Percentiles rank a stretch among this genome's conserved stretches.
These are phyloP conservation scores for Candida germanica DNA, from an alignment of 805 yeast species.

Conservation along the genomic window DNA sequence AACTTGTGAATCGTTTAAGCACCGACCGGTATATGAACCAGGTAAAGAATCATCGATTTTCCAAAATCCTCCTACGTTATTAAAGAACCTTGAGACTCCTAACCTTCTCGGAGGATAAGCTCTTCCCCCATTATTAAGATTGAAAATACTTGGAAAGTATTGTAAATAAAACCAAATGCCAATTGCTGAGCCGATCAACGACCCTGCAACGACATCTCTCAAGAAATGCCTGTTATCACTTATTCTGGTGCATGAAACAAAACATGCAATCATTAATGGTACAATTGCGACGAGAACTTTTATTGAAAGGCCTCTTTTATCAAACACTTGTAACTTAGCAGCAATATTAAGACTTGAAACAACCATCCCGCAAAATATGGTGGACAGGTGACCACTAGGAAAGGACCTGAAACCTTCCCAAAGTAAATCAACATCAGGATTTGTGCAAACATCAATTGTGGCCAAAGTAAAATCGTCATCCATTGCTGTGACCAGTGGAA, in stretches of 20 bases:
- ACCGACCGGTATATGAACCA: constrained; percentile 22
- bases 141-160: constrained; percentile 39
- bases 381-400: constrained; percentile 30
- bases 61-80: constrained; percentile 37
- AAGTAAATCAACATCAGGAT: constrained; percentile 11
- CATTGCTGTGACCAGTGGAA: no score
- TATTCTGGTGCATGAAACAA: constrained; percentile 39
- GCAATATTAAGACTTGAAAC: constrained; percentile 31
- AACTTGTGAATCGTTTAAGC: constrained; percentile 12
- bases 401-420: constrained; percentile 27
- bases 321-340: constrained; percentile 33
- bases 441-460: constrained; percentile 19
- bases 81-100: constrained; percentile 20
- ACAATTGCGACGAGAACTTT: constrained; percentile 29
- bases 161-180: constrained; percentile 35
- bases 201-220: constrained; percentile 39
- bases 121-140: constrained; percentile 30
- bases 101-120: constrained; percentile 45
- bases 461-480: constrained; percentile 13
- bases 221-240: constrained; percentile 48
- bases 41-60: constrained; percentile 23
- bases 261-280: constrained; percentile 33
- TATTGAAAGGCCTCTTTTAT: constrained; percentile 30
- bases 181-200: constrained; percentile 30
- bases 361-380: constrained; percentile 31